Percentiles rank a stretch among this genome's conserved stretches.
phyloP scores from a whole-genome alignment of 2,329 filamentous ascomycete species.

The Mycogone perniciosa region DNA sequence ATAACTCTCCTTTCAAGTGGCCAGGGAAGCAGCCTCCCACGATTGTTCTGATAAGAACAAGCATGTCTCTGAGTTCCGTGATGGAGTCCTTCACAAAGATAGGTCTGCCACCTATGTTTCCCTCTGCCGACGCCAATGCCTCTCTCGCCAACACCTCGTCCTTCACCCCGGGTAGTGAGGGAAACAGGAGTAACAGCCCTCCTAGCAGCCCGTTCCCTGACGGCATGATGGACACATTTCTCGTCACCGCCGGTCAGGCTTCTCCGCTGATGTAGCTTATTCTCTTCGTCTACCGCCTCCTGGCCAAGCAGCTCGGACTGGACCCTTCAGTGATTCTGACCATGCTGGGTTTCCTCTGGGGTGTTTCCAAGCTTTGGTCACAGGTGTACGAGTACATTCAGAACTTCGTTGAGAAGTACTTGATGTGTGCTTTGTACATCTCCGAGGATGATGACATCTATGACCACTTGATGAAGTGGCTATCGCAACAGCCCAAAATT shows the following conservation, averaged over 20 bases:
- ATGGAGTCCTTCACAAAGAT: slow-evolving; percentile 25
- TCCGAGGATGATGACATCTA: slow-evolving; percentile 53
- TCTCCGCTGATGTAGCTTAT: slow-evolving; percentile 37
- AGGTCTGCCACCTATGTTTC: slow-evolving; percentile 23
- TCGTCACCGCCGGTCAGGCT: slow-evolving; percentile 37
- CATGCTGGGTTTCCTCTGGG: slow-evolving; percentile 42
- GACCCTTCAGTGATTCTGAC: slow-evolving; percentile 44
- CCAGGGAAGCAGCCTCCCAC: not conserved
- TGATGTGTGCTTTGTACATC: slow-evolving; percentile 48
- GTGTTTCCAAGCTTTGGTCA: slow-evolving; percentile 30
- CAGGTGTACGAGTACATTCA: slow-evolving; percentile 31
- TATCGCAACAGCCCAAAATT: slow-evolving; percentile 46
- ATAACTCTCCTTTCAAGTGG: no score
- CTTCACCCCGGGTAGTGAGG: not conserved
- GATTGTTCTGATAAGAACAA: not conserved
- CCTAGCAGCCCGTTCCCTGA: slow-evolving; percentile 17
- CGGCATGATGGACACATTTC: slow-evolving; percentile 37
- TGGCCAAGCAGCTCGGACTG: slow-evolving; percentile 40
- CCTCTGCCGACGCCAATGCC: slow-evolving; percentile 17
- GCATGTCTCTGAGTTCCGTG: slow-evolving; percentile 5
- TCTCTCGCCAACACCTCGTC: slow-evolving; percentile 16
- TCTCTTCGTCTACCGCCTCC: slow-evolving; percentile 39
- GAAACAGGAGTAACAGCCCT: not conserved
- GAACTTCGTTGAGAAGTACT: slow-evolving; percentile 35
- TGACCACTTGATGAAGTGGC: slow-evolving; percentile 51